A percentile compares a stretch with the other conserved stretches of the same genome.
Conservation (phyloP, 2,329 filamentous ascomycete species). For the Cercospora nicotianae region DNA sequence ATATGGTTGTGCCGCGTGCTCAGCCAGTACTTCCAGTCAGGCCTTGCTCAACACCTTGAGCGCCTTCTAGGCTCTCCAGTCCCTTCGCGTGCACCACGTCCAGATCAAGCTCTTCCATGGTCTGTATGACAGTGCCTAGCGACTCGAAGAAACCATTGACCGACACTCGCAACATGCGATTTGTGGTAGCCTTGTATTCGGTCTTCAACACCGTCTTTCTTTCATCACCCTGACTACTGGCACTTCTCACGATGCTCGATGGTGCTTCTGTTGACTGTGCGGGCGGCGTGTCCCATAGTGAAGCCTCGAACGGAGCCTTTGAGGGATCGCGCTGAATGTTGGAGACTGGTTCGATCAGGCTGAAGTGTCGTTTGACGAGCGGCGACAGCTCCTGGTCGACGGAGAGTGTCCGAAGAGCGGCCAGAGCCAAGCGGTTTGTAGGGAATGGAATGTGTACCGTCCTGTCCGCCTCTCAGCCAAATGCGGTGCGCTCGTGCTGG, state of each 20-base stretch:
- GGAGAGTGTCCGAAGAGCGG: conserved; percentile 71
- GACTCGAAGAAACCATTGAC: conserved; percentile 97
- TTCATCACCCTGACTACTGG: conserved; percentile 33
- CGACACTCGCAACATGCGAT: conserved; percentile 92
- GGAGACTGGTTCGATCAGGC: conserved; percentile 44
- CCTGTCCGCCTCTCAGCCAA: conserved; percentile 46
- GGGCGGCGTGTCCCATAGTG: conserved; percentile 19
- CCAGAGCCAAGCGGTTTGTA: conserved; percentile 70
- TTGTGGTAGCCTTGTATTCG: conserved; percentile 83
- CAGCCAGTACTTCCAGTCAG: conserved; percentile 36
- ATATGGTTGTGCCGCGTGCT: not conserved
- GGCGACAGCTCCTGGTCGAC: conserved; percentile 90
- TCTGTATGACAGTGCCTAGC: conserved; percentile 75
- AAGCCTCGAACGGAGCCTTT: conserved; percentile 26
- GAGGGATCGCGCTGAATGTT: conserved; percentile 19
- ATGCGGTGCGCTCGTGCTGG: not conserved
- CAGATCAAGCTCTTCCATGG: conserved; percentile 86
- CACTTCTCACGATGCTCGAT: conserved; percentile 17
- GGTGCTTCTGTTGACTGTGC: conserved; percentile 9
- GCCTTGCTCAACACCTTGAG: conserved; percentile 42
- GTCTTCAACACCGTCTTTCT: conserved; percentile 63
- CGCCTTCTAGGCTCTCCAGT: conserved; percentile 43
- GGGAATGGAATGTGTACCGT: conserved; percentile 79
- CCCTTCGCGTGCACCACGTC: conserved; percentile 66
- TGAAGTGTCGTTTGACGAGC: conserved; percentile 72